Percentiles rank a stretch among this genome's conserved stretches.
Conservation (phyloP, 306 rosid genomes). For the Nissolia schottii region DNA sequence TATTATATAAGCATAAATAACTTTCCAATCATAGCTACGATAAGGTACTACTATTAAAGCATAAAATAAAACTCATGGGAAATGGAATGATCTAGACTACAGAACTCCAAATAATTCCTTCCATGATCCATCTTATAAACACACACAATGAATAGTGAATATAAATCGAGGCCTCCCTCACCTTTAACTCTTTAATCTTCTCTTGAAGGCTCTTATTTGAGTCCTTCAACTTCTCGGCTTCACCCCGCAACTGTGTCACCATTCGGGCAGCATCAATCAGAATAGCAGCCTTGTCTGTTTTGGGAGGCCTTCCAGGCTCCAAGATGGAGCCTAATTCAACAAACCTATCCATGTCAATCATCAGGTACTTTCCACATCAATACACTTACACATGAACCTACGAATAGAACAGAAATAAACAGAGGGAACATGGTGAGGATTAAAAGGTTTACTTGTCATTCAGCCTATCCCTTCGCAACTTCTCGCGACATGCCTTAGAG, state of each 20-base stretch:
- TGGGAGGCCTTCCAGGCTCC: constrained; percentile 93
- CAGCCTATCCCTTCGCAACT: constrained; percentile 96
- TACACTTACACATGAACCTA: constrained; percentile 15
- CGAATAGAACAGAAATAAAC: not conserved
- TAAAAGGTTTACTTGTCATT: constrained; percentile 67
- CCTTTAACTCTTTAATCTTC: constrained; percentile 94
- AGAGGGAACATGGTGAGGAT: not conserved
- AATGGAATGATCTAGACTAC: not conserved
- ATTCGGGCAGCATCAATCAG: constrained; percentile 75
- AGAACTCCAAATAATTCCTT: not conserved
- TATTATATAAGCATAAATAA: not conserved
- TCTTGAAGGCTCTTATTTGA: constrained; percentile 75
- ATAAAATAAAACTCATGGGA: not conserved
- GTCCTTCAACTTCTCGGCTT: constrained; percentile 81
- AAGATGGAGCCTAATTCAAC: constrained; percentile 79
- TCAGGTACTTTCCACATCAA: constrained; percentile 18
- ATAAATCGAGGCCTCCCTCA: constrained; percentile 14
- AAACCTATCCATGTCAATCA: constrained; percentile 58
- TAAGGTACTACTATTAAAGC: not conserved
- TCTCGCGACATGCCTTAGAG: constrained; percentile 91
- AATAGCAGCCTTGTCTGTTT: constrained; percentile 92
- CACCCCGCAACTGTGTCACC: constrained; percentile 82
- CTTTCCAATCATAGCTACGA: not conserved
- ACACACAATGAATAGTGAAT: not conserved
- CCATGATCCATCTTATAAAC: not conserved